phyloP scores from a whole-genome alignment of 495 filamentous ascomycete genomes.

The Schizothecium vesticola region DNA sequence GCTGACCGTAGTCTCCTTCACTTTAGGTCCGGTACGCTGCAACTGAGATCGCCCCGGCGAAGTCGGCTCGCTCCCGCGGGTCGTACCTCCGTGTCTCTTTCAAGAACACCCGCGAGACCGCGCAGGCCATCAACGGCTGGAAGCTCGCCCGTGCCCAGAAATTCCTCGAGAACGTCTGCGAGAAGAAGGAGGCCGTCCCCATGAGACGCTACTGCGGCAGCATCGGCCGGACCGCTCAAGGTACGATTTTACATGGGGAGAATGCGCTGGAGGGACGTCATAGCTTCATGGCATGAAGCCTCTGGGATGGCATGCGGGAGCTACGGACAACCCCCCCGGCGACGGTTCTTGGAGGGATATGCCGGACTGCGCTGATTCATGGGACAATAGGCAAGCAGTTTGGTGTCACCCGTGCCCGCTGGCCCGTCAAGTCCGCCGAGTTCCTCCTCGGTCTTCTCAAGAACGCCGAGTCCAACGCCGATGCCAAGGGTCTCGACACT shows the following conservation, averaged over 20 bases:
- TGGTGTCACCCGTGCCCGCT: constrained; percentile 93
- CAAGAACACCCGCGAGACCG: constrained; percentile 99
- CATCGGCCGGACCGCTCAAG: constrained; percentile 91
- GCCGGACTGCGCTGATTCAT: constrained; percentile 24
- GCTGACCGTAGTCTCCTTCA: constrained; percentile 37
- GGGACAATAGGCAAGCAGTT: constrained; percentile 81
- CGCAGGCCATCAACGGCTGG: constrained; percentile 98
- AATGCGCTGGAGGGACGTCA: not conserved
- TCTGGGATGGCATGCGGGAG: not conserved
- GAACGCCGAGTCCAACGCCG: constrained; percentile 99
- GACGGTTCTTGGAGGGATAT: not conserved
- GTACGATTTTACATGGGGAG: constrained; percentile 54
- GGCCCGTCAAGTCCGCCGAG: constrained; percentile 98
- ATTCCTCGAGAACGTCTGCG: constrained; percentile 95
- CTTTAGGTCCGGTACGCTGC: constrained; percentile 94
- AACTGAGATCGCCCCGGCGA: constrained; percentile 76
- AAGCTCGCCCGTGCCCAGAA: constrained; percentile 88
- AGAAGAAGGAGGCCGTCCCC: constrained; percentile 92
- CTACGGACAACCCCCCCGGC: not conserved
- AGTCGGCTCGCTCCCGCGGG: constrained; percentile 94
- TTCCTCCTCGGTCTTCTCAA: constrained; percentile 95
- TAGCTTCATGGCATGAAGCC: not conserved
- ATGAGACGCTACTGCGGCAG: constrained; percentile 93
- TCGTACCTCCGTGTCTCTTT: constrained; percentile 98
- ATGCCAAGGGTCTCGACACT: constrained; percentile 97